phyloP scores from a whole-genome alignment of 805 yeast genomes.

The Saccharomyces kudriavzevii region DNA sequence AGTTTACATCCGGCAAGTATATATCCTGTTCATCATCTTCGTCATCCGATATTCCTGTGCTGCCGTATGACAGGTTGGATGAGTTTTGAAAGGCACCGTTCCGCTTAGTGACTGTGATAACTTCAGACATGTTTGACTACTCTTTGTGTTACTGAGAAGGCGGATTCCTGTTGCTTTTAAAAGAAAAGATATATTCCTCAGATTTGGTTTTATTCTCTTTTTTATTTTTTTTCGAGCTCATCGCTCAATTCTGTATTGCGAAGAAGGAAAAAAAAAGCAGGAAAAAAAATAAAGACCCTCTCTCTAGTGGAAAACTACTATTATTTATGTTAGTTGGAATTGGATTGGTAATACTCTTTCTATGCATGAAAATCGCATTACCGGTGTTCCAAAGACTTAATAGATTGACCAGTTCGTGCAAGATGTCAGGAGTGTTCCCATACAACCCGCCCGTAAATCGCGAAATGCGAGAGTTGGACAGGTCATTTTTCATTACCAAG shows the following conservation, averaged over 20 bases:
- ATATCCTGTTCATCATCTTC: conserved; percentile 32
- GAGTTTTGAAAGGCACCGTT: conserved; percentile 22
- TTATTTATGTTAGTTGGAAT: too few species aligned
- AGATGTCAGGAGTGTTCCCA: conserved; percentile 9
- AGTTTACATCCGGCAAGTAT: conserved; percentile 33
- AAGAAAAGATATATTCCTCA: neutral
- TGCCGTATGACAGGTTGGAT: conserved; percentile 7
- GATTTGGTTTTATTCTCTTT: neutral
- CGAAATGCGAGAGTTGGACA: conserved; percentile 58
- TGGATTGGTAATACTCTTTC: too few species aligned
- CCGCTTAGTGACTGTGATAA: conserved; percentile 22
- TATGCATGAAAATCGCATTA: neutral
- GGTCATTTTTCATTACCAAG: conserved; percentile 49
- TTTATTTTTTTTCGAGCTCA: neutral
- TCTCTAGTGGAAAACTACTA: too few species aligned
- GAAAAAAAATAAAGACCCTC: neutral
- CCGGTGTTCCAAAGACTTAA: neutral
- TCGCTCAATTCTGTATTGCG: neutral
- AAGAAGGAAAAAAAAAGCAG: neutral
- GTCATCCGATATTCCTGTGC: conserved; percentile 1
- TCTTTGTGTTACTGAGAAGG: neutral
- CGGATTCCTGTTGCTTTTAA: too few species aligned
- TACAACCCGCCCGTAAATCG: conserved; percentile 60
- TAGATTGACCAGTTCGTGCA: neutral
- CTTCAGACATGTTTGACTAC: conserved; percentile 18